phyloP scores from a whole-genome alignment of 495 filamentous ascomycete species.

The Talaromyces nanjingensis region DNA sequence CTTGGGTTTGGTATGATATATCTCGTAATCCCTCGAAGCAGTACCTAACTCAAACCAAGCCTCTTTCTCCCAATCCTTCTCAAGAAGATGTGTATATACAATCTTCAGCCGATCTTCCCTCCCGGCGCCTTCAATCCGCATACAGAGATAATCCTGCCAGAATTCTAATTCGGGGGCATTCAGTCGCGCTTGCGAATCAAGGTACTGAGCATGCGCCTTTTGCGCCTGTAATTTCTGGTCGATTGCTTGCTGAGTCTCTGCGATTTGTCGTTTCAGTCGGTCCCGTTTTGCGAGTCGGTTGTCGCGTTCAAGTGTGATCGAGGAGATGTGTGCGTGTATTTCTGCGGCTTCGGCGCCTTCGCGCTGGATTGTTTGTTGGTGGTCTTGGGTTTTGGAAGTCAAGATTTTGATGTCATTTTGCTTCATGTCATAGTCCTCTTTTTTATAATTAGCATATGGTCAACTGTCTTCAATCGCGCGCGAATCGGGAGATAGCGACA shows the following conservation, averaged over 20 bases:
- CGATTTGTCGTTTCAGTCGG: constrained; percentile 68
- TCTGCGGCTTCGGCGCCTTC: constrained; percentile 83
- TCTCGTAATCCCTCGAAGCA: constrained; percentile 72
- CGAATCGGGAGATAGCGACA: constrained; percentile 10
- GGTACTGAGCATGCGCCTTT: constrained; percentile 51
- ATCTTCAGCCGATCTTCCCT: constrained; percentile 82
- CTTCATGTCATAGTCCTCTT: constrained; percentile 87
- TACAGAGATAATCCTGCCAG: constrained; percentile 84
- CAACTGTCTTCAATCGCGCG: too few species aligned
- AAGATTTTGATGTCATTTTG: constrained; percentile 81
- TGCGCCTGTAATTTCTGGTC: constrained; percentile 55
- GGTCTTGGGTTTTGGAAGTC: constrained; percentile 64
- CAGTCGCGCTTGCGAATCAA: constrained; percentile 72
- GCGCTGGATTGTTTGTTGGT: constrained; percentile 74
- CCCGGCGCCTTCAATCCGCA: constrained; percentile 86
- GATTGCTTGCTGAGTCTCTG: constrained; percentile 64
- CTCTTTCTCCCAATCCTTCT: constrained; percentile 83
- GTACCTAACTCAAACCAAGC: constrained; percentile 89
- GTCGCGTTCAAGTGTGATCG: constrained; percentile 70
- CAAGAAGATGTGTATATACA: constrained; percentile 74
- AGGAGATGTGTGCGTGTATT: constrained; percentile 73
- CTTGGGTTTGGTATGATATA: constrained; percentile 72
- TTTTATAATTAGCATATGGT: neutral
- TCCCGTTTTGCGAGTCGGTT: constrained; percentile 65
- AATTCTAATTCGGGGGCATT: constrained; percentile 92